Percentiles rank a stretch among this genome's conserved stretches.
Conservation (phyloP, 805 yeast species). For the Suhomyces faveliae region DNA sequence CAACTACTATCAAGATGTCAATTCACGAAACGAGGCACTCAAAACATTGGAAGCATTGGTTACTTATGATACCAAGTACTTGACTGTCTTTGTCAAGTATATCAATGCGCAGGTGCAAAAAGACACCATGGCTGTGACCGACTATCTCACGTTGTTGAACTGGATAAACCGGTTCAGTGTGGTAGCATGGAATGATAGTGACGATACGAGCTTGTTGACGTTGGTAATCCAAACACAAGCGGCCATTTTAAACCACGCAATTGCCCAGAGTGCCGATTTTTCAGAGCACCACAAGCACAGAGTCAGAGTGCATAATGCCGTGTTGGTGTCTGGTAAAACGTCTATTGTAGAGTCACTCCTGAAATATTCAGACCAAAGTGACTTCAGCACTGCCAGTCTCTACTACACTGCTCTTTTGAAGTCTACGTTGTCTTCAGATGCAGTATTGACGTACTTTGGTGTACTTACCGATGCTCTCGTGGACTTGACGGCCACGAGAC, state of each 20-base stretch:
- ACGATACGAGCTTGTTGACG: conserved; percentile 19
- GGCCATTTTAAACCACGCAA: conserved; percentile 33
- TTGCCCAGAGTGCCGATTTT: conserved; percentile 9
- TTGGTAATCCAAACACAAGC: conserved; percentile 30
- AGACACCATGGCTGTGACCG: conserved; percentile 51
- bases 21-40: conserved; percentile 45
- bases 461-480: conserved; percentile 22
- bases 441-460: conserved; percentile 22
- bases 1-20: conserved; percentile 49
- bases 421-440: conserved; percentile 7
- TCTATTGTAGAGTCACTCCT: conserved; percentile 15
- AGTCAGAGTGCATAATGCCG: conserved; percentile 26
- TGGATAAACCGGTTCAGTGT: conserved; percentile 50
- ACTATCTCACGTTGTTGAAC: conserved; percentile 53
- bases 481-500: conserved; percentile 25
- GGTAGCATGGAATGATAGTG: conserved; percentile 12
- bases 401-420: conserved; percentile 2
- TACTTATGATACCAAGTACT: conserved; percentile 27
- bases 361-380: conserved; percentile 1
- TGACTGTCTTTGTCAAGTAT: conserved; percentile 37
- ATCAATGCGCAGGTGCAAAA: conserved; percentile 31
- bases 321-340: conserved; percentile 29
- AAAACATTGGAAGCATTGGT: conserved; percentile 39
- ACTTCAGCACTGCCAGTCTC: not conserved
- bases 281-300: conserved; percentile 12